A percentile compares a stretch with the other conserved stretches of the same genome.
Conservation (phyloP, 805 yeast species). For the Candida ficus region DNA sequence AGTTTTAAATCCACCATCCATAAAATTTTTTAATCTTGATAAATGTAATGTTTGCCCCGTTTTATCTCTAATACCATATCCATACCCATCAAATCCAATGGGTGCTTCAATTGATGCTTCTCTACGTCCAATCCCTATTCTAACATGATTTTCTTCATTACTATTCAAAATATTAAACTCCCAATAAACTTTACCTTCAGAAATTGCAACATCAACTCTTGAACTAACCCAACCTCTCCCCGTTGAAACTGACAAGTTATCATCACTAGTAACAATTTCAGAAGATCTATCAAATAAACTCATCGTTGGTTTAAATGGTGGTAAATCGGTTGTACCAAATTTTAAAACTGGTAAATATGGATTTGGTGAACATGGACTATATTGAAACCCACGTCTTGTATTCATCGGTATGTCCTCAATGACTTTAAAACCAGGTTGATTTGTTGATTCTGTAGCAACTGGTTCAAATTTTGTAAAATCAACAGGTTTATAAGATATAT, state of each 20-base stretch:
- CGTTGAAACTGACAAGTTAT: conserved; percentile 45
- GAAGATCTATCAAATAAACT: conserved; percentile 67
- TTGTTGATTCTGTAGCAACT: not conserved
- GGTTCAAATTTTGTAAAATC: conserved; percentile 19
- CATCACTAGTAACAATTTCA: conserved; percentile 42
- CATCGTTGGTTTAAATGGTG: conserved; percentile 55
- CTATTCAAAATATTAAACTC: conserved; percentile 57
- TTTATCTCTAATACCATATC: conserved; percentile 83
- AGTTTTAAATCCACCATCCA: conserved; percentile 50
- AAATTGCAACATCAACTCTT: conserved; percentile 66
- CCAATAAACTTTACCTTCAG: conserved; percentile 77
- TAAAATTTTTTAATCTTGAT: conserved; percentile 57
- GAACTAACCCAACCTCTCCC: conserved; percentile 76
- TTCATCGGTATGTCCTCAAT: conserved; percentile 80
- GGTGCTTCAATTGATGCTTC: conserved; percentile 94
- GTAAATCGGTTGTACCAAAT: conserved; percentile 69
- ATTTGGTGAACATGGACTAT: conserved; percentile 72
- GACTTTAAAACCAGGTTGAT: conserved; percentile 29
- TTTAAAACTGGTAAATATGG: conserved; percentile 49
- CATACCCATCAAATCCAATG: conserved; percentile 91
- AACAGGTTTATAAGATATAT: conserved; percentile 17
- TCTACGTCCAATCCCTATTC: conserved; percentile 78
- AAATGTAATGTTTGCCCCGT: conserved; percentile 72
- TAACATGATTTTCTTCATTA: conserved; percentile 47
- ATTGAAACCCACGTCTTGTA: conserved; percentile 68